Base-by-base conservation (phyloP, 495 filamentous ascomycete genomes). In the Tetracladium setigerum region DNA sequence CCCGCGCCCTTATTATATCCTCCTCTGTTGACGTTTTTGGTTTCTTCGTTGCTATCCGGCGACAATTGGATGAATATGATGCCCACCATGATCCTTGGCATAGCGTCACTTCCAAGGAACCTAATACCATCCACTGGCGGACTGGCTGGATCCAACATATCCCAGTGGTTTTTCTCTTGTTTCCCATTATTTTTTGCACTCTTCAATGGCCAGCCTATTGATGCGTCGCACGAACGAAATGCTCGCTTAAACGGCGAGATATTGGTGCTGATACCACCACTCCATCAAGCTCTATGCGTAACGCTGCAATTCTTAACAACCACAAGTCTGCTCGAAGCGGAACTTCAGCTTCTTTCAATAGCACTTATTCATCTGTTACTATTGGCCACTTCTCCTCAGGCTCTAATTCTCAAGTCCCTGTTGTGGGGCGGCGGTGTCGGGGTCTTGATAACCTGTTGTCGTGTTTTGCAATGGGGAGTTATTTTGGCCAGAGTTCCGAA, bases 1-100 rank as follows among this genome's bases (percentile, higher is more conserved):
- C 92, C 89, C 2, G 92, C 92, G 13, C 87, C 92, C 5, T 67
- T 97, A 8, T 69, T 98, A 15, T 98, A 97, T 57, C 94, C 92
- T 2, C 69, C 82, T 1, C 53, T 84, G 0, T 70, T 95, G 7
- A 87, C 92, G 2, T 56, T 92, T 7, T 71, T 87, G 15, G 82
- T 95, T 31, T 83, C 92, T 4, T 62, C 92, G 5, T 83, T 89
- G 13, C 70, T 95, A n/a, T 74, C 79, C 19, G 69, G 74, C 16
- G 67, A 72, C 39, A 69, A 70, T 30, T 54, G 72, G 17, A 67
- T 67, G 9, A 62, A 80, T 22, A 57, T 97, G 5, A 65, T 91
- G 24, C 77, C 85, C 3, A 97, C 94, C 54, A 74, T 96, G 31
- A 68, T 95, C 24, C 74, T 98, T 38, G 76, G 84, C 41, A 74